Evolutionary conservation across 345 rosid genomes (phyloP).

Genomic region (Moricandia moricandioides): DNA sequence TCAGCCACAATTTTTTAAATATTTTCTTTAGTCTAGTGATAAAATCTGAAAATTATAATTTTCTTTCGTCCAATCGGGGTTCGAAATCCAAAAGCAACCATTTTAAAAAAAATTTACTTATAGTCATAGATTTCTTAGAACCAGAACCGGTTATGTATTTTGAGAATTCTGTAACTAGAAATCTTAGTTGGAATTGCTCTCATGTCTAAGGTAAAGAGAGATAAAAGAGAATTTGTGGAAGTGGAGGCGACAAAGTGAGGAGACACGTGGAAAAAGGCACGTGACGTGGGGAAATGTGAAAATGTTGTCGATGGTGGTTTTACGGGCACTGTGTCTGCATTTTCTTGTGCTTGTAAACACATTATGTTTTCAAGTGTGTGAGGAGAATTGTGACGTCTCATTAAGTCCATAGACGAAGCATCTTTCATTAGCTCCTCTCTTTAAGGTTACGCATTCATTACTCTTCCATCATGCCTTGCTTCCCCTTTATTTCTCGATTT

Average conservation of each 20-base stretch:
- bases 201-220: neutral
- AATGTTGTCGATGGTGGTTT: conserved; percentile 21
- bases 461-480: conserved; percentile 31
- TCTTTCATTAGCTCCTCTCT: conserved; percentile 21
- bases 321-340: conserved; percentile 19
- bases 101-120: too few relatives aligned
- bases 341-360: conserved; percentile 27
- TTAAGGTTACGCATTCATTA: conserved; percentile 34
- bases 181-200: too few relatives aligned
- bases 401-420: conserved; percentile 29
- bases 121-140: too few relatives aligned
- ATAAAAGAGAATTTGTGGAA: neutral
- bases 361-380: conserved; percentile 24
- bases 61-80: too few relatives aligned
- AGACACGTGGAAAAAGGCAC: conserved; percentile 43
- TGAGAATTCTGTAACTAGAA: too few relatives aligned
- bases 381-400: conserved; percentile 34
- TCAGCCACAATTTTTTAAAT: too few relatives aligned
- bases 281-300: conserved; percentile 35
- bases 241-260: conserved; percentile 29
- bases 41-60: too few relatives aligned
- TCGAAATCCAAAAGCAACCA: too few relatives aligned
- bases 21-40: too few relatives aligned
- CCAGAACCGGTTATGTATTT: too few relatives aligned
- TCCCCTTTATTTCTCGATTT: neutral